These are phyloP conservation scores for Auricularia cornea DNA, from an alignment of 768 basidiomycete species.

Conservation along the genomic window DNA sequence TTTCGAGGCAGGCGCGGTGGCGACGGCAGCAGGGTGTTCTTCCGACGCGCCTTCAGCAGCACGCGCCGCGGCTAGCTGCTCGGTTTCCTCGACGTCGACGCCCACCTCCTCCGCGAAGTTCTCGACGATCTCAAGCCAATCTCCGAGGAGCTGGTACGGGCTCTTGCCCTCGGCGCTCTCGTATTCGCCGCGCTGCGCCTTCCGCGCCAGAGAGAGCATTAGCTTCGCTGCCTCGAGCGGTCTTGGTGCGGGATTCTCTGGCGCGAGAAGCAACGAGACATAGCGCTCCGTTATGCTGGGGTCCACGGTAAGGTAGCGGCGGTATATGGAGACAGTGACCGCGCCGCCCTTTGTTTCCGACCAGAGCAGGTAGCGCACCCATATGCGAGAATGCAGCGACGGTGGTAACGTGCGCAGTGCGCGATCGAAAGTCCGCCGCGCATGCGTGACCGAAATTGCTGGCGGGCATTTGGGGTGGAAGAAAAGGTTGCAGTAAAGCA, in stretches of 20 bases:
- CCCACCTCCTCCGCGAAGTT: constrained; percentile 89
- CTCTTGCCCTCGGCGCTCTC: constrained; percentile 87
- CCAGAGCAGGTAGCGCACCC: constrained; percentile 90
- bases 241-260: constrained; percentile 48
- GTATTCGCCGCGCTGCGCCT: constrained; percentile 77
- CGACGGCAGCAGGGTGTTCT: constrained; percentile 9
- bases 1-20: constrained; percentile 30
- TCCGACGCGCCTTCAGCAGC: constrained; percentile 24
- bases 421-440: constrained; percentile 88
- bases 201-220: constrained; percentile 72
- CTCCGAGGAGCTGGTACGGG: constrained; percentile 85
- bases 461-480: constrained; percentile 85
- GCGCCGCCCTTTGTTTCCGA: constrained; percentile 73
- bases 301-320: constrained; percentile 80
- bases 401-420: constrained; percentile 89
- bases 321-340: constrained; percentile 75
- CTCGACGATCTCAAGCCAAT: constrained; percentile 90
- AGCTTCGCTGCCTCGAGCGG: constrained; percentile 93
- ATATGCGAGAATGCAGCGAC: constrained; percentile 83
- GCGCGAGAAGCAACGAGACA: constrained; percentile 54
- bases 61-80: constrained; percentile 33
- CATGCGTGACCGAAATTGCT: constrained; percentile 77
- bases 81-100: constrained; percentile 70
- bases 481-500: constrained; percentile 87
- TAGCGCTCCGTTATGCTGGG: constrained; percentile 76